A percentile compares a stretch with the other conserved stretches of the same genome.
phyloP scores from a whole-genome alignment of 2,329 filamentous ascomycete species.

The Diaporthe destruens region DNA sequence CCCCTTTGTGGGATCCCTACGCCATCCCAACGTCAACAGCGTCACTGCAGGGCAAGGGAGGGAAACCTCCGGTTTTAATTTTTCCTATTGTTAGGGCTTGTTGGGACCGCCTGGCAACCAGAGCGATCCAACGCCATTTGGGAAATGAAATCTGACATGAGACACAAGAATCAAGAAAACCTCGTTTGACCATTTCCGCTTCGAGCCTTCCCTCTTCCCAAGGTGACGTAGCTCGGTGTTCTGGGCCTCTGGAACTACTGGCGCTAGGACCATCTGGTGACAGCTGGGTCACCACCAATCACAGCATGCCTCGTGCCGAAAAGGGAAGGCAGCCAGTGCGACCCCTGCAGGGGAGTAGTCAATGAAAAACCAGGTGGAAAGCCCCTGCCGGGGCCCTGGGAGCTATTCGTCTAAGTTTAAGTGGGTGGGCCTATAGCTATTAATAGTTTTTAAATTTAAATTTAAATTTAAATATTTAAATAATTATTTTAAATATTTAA shows the following conservation, averaged over 20 bases:
- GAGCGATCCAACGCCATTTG: constrained; percentile 19
- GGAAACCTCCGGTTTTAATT: not conserved
- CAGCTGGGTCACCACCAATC: constrained; percentile 16
- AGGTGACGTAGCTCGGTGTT: constrained; percentile 14
- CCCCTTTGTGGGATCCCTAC: constrained; percentile 30
- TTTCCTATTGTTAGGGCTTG: not conserved
- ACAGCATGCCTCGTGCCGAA: constrained; percentile 17
- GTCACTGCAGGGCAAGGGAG: constrained; percentile 19
- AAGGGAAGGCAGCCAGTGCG: not conserved
- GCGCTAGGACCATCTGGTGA: constrained; percentile 6
- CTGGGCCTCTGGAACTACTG: not conserved
- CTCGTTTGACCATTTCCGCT: constrained; percentile 14
- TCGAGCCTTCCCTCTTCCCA: constrained; percentile 16
- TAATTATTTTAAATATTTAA: too few relatives aligned
- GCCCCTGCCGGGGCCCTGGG: too few relatives aligned
- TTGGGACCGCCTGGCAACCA: not conserved
- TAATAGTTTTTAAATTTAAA: too few relatives aligned
- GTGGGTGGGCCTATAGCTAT: too few relatives aligned
- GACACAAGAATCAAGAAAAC: constrained; percentile 26
- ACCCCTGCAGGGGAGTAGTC: not conserved
- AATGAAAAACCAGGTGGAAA: too few relatives aligned
- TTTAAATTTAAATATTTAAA: too few relatives aligned
- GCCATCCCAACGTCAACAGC: constrained; percentile 29
- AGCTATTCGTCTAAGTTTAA: too few relatives aligned
- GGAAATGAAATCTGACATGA: constrained; percentile 29